These are phyloP conservation scores for Termitomyces sp. DNA, from an alignment of 768 basidiomycete species.

Conservation along the genomic window DNA sequence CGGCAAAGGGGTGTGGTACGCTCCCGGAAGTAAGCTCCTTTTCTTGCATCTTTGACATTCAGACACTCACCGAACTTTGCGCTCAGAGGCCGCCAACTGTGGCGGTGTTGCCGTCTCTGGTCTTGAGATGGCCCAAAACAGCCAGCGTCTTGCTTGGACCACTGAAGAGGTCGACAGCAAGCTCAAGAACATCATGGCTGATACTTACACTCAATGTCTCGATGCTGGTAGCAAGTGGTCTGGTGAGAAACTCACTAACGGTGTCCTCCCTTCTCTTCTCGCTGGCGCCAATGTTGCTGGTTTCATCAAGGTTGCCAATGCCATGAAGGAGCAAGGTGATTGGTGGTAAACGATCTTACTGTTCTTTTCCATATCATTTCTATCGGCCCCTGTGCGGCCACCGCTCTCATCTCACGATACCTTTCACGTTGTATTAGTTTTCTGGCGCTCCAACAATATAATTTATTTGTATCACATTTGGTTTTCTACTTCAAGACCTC, in stretches of 20 bases:
- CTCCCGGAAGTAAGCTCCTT: constrained; percentile 58
- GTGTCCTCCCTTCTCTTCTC: constrained; percentile 46
- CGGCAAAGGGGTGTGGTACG: constrained; percentile 58
- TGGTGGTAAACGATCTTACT: no score
- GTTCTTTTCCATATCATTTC: no score
- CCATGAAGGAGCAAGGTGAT: constrained; percentile 70
- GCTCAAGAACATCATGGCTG: constrained; percentile 66
- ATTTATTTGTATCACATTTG: no score
- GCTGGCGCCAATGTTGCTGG: constrained; percentile 71
- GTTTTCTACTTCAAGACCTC: no score
- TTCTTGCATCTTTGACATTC: no score
- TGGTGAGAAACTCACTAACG: constrained; percentile 33
- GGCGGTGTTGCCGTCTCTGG: constrained; percentile 78
- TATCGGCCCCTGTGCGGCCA: no score
- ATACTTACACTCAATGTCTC: constrained; percentile 54
- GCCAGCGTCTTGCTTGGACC: constrained; percentile 58
- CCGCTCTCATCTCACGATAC: no score
- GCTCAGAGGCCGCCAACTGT: constrained; percentile 55
- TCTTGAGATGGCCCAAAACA: constrained; percentile 80
- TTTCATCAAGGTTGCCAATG: constrained; percentile 65
- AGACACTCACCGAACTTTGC: no score
- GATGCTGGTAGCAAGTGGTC: constrained; percentile 53
- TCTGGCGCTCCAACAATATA: no score
- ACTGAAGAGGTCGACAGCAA: constrained; percentile 59
- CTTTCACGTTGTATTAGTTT: no score